Base-by-base conservation (phyloP, 2,329 filamentous ascomycete species). In the Penicillium nordicum region DNA sequence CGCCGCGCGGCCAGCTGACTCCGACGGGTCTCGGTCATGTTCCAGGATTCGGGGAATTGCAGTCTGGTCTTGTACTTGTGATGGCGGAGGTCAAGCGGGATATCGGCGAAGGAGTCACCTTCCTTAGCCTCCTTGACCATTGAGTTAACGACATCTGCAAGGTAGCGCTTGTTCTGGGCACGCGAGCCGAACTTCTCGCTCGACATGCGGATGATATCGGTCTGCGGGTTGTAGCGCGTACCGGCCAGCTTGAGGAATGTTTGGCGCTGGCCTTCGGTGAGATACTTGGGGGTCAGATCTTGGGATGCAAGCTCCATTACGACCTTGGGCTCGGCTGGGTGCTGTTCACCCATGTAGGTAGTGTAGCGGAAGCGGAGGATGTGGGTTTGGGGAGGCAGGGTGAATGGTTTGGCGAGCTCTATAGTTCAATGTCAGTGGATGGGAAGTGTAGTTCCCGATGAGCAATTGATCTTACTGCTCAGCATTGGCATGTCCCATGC, bases 401-500 rank as follows among this genome's bases (percentile, higher is more conserved):
- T 84, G 73, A 96, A 97, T 18, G 90, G 88, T 75, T 90, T 90
- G 53, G 90, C 88, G 60, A 94, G 83, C 72, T 93, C 90, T 96
- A 49, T 38, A 54, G 48, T 62, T 56, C 16, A 18, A 29, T 2
- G 50, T 59, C 41, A 59, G 57, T 37, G 23, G 57, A 38, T 52
- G 43, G 40, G 27, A 29, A 30, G 11, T 5, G 12, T 25, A 27
- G 23, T 2, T 5, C 7, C 4, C n/a, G 10, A 29, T 21, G 9
- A 27, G 25, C 34, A 30, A 27, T 49, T 40, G 32, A 48, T 50
- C 90, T 74, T 84, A 96, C 92, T 89, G 57, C 87, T 85, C 58
- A 99, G 80, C 60, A 96, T 78, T 10, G 94, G 94, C 88, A 99
- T 90, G 75, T 99, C 94, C 92, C 94, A 99, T 25, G 92, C 91